Evolutionary conservation across 2,329 filamentous ascomycete species (phyloP).

Genomic region (Berkeleyomyces basicola): DNA sequence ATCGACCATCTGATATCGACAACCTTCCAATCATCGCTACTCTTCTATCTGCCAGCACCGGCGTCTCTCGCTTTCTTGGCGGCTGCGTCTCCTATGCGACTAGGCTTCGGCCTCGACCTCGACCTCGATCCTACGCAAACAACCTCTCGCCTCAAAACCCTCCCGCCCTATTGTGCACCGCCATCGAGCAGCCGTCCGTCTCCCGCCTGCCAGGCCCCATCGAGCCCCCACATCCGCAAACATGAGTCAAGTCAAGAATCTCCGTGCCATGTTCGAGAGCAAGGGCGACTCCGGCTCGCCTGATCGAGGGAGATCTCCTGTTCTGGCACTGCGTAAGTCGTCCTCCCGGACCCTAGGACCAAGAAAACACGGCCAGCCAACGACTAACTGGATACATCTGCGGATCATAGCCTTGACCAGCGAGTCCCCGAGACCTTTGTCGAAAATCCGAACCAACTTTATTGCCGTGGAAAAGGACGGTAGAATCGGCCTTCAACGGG

Average conservation of each 20-base stretch:
- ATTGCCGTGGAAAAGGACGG: conserved; percentile 54
- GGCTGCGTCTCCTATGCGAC: no score
- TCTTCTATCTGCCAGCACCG: no score
- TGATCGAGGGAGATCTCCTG: conserved; percentile 54
- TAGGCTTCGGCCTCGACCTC: no score
- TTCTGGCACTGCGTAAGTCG: conserved; percentile 27
- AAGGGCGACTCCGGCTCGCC: conserved; percentile 38
- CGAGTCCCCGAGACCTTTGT: conserved; percentile 47
- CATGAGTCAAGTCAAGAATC: conserved; percentile 56
- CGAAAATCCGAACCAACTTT: conserved; percentile 60
- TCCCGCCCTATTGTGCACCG: background rate
- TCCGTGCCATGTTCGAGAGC: conserved; percentile 67
- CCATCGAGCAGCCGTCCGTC: background rate
- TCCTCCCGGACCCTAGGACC: conserved; percentile 18
- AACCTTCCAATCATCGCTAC: no score
- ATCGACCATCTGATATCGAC: no score
- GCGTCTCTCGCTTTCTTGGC: no score
- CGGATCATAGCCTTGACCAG: background rate
- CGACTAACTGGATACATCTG: conserved; percentile 11
- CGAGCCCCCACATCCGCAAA: conserved; percentile 20
- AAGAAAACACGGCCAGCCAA: conserved; percentile 16
- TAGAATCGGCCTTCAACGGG: conserved; percentile 33
- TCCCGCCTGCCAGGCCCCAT: conserved; percentile 1
- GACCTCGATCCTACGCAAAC: no score
- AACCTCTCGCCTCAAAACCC: background rate